Conservation (phyloP, 768 basidiomycete species). For the Gelatoporia subvermispora region DNA sequence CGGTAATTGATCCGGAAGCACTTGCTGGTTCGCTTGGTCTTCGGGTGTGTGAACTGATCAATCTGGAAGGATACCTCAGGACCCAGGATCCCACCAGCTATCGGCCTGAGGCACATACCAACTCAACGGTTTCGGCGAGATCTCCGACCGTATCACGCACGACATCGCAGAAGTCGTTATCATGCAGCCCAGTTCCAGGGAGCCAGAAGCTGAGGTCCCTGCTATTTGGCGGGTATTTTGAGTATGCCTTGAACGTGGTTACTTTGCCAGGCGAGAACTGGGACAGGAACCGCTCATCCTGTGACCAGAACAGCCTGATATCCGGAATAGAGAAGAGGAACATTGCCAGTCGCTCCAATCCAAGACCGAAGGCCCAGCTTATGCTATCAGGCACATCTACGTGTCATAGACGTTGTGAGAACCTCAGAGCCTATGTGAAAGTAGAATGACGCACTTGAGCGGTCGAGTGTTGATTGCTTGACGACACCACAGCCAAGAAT, state of each 20-base stretch:
- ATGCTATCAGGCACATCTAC: slow-evolving; percentile 76
- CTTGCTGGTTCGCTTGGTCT: slow-evolving; percentile 70
- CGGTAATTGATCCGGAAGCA: slow-evolving; percentile 93
- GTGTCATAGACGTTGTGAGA: background rate
- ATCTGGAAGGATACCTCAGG: slow-evolving; percentile 48
- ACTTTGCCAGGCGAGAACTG: slow-evolving; percentile 82
- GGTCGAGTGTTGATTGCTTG: slow-evolving; percentile 80
- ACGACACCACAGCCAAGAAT: slow-evolving; percentile 93
- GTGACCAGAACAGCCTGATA: slow-evolving; percentile 96
- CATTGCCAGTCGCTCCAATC: slow-evolving; percentile 97
- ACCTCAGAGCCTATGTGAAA: background rate
- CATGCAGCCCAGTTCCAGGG: slow-evolving; percentile 59
- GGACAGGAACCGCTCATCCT: slow-evolving; percentile 77
- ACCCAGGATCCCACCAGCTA: background rate
- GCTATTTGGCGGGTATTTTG: slow-evolving; percentile 87
- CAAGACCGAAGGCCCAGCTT: slow-evolving; percentile 98
- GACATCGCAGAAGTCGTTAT: slow-evolving; percentile 96
- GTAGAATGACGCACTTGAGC: slow-evolving; percentile 59
- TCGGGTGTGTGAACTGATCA: slow-evolving; percentile 87
- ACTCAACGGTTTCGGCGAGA: slow-evolving; percentile 83
- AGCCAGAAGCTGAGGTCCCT: slow-evolving; percentile 97
- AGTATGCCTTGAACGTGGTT: slow-evolving; percentile 83
- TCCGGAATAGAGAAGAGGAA: slow-evolving; percentile 95
- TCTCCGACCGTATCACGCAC: slow-evolving; percentile 92
- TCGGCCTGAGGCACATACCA: slow-evolving; percentile 43